Conservation (phyloP, 2,329 filamentous ascomycete genomes). For the Neofusicoccum parvum region DNA sequence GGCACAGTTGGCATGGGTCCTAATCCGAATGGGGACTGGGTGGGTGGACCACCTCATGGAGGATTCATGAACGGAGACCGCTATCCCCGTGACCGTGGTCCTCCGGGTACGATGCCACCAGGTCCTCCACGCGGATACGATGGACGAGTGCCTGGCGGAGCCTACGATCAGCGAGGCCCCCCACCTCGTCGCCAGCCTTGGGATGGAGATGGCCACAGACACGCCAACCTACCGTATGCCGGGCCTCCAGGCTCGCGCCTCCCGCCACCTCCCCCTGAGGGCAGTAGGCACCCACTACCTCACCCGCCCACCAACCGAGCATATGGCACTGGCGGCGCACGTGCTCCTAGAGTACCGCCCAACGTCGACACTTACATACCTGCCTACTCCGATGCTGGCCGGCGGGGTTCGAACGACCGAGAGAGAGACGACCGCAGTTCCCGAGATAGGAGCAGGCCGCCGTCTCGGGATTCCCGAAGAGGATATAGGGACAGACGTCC, state of each 20-base stretch:
- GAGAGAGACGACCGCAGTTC: constrained; percentile 37
- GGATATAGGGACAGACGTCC: constrained; percentile 29
- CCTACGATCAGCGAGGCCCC: constrained; percentile 30
- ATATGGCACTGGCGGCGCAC: constrained; percentile 22
- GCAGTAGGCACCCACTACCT: constrained; percentile 38
- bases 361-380: constrained; percentile 50
- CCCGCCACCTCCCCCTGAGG: constrained; percentile 40
- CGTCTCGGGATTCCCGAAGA: constrained; percentile 38
- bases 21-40: constrained; percentile 57
- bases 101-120: constrained; percentile 40
- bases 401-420: constrained; percentile 26
- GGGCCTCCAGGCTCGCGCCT: constrained; percentile 24
- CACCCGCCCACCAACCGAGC: constrained; percentile 33
- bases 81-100: constrained; percentile 40
- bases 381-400: constrained; percentile 35
- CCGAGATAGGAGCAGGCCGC: constrained; percentile 30
- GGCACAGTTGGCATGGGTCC: constrained; percentile 79
- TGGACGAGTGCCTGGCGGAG: constrained; percentile 31
- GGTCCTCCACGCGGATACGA: constrained; percentile 31
- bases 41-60: constrained; percentile 34
- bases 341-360: constrained; percentile 22
- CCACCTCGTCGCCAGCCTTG: constrained; percentile 36
- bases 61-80: constrained; percentile 40
- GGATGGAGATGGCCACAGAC: constrained; percentile 26
- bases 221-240: constrained; percentile 21